These are phyloP conservation scores for Ogataea nonfermentans DNA, from an alignment of 805 yeast genomes.

Conservation along the genomic window DNA sequence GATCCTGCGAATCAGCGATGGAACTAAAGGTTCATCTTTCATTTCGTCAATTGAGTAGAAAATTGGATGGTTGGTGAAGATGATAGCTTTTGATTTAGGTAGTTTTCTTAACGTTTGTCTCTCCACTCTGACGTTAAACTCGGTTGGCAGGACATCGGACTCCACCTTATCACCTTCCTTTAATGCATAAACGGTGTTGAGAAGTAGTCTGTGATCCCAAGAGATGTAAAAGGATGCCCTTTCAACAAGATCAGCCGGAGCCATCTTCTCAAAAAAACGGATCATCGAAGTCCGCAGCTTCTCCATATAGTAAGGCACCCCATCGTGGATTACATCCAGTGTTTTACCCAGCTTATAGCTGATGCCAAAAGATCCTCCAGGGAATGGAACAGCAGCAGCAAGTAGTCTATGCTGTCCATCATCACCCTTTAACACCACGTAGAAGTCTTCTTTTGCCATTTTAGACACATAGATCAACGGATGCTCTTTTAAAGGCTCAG, in stretches of 20 bases:
- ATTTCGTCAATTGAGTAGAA: constrained; percentile 77
- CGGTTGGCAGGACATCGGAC: constrained; percentile 43
- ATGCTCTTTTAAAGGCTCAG: constrained; percentile 57
- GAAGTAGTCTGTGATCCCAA: constrained; percentile 65
- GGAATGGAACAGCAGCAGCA: constrained; percentile 78
- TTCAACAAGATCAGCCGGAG: constrained; percentile 61
- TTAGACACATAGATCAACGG: constrained; percentile 62
- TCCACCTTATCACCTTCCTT: constrained; percentile 45
- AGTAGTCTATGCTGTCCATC: constrained; percentile 60
- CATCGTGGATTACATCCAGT: constrained; percentile 61
- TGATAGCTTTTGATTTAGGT: constrained; percentile 63
- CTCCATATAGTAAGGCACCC: constrained; percentile 67
- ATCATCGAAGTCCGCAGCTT: constrained; percentile 71
- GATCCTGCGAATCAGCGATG: constrained; percentile 60
- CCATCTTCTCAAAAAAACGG: constrained; percentile 64
- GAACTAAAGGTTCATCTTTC: constrained; percentile 77
- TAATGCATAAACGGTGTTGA: constrained; percentile 55
- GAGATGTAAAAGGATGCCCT: constrained; percentile 74
- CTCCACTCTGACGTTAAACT: constrained; percentile 68
- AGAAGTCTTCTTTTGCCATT: constrained; percentile 76
- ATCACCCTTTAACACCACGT: constrained; percentile 52
- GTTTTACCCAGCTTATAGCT: constrained; percentile 57
- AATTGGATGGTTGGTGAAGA: constrained; percentile 76
- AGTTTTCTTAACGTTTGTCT: constrained; percentile 68
- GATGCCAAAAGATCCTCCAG: constrained; percentile 74